Evolutionary conservation across 2,329 filamentous ascomycete genomes (phyloP).

Genomic region (Pestalotiopsis sp.): DNA sequence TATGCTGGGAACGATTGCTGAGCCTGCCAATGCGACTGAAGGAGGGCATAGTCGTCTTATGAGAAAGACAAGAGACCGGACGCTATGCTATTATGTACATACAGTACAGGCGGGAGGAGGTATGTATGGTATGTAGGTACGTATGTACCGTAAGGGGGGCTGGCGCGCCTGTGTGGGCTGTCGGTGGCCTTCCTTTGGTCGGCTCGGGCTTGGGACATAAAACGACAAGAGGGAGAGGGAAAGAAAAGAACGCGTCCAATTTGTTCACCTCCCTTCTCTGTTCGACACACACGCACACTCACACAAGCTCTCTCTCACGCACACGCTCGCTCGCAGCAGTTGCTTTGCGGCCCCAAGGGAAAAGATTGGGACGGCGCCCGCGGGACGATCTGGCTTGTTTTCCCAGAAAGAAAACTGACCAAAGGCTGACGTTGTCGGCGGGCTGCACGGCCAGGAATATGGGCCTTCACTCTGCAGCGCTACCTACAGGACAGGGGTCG

Average conservation of each 20-base stretch:
- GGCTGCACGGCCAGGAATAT: slow-evolving; percentile 1
- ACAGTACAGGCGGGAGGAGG: not conserved
- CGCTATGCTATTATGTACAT: not conserved
- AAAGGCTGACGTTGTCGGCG: slow-evolving; percentile 16
- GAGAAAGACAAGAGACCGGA: not conserved
- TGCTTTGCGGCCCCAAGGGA: not conserved
- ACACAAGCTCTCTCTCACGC: not conserved
- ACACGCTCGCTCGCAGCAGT: not conserved
- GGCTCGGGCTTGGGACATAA: not conserved
- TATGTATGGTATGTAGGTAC: not conserved
- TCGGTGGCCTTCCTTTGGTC: not conserved
- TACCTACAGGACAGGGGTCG: slow-evolving; percentile 5
- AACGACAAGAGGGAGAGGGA: not conserved
- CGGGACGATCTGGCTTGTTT: slow-evolving; percentile 16
- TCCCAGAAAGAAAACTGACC: not conserved
- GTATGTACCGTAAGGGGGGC: slow-evolving; percentile 3
- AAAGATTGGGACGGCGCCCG: slow-evolving; percentile 17
- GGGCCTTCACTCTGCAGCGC: slow-evolving; percentile 9
- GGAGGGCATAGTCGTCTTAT: slow-evolving; percentile 20
- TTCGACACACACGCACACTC: not conserved
- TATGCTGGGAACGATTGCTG: slow-evolving; percentile 60
- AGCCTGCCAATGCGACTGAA: slow-evolving; percentile 19
- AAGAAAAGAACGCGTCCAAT: slow-evolving; percentile 5
- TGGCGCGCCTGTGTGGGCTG: not conserved
- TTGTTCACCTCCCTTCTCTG: not conserved